A percentile compares a stretch with the other conserved stretches of the same genome.
Evolutionary conservation across 371 early-diverging fungal species (phyloP).

Genomic region (Mortierella sp.): DNA sequence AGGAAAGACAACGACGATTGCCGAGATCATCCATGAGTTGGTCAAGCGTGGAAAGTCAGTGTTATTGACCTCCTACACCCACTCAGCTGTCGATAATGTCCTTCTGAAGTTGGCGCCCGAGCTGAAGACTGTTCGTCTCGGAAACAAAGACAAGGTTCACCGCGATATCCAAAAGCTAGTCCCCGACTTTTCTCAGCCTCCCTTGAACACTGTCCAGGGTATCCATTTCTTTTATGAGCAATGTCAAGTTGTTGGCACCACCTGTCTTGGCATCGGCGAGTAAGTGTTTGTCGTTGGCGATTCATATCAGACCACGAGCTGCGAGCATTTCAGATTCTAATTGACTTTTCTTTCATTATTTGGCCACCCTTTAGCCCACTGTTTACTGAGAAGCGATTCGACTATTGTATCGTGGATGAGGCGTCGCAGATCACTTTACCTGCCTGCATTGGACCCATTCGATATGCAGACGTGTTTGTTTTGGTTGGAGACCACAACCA

Average conservation of each 20-base stretch:
- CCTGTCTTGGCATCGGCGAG: slow-evolving; percentile 92
- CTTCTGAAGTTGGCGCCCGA: slow-evolving; percentile 81
- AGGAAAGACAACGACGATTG: slow-evolving; percentile 97
- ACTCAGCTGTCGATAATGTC: slow-evolving; percentile 97
- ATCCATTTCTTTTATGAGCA: slow-evolving; percentile 71
- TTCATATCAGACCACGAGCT: background rate
- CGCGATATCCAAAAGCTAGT: slow-evolving; percentile 68
- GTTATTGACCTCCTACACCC: slow-evolving; percentile 96
- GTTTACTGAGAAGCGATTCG: slow-evolving; percentile 85
- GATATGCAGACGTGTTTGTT: slow-evolving; percentile 89
- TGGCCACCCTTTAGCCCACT: slow-evolving; percentile 59
- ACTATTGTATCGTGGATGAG: slow-evolving; percentile 99
- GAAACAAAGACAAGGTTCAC: slow-evolving; percentile 79
- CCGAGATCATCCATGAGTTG: slow-evolving; percentile 84
- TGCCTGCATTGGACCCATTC: slow-evolving; percentile 93
- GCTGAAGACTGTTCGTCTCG: slow-evolving; percentile 80
- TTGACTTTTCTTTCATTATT: background rate
- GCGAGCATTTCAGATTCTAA: too few species aligned
- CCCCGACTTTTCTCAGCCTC: slow-evolving; percentile 60
- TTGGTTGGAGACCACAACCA: slow-evolving; percentile 99
- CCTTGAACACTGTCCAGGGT: slow-evolving; percentile 67
- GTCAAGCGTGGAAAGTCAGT: slow-evolving; percentile 83
- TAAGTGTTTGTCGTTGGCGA: slow-evolving; percentile 52
- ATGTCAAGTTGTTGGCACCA: slow-evolving; percentile 87
- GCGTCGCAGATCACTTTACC: slow-evolving; percentile 98